phyloP scores from a whole-genome alignment of 352 stramenopile genomes.

The Pythium biforme region DNA sequence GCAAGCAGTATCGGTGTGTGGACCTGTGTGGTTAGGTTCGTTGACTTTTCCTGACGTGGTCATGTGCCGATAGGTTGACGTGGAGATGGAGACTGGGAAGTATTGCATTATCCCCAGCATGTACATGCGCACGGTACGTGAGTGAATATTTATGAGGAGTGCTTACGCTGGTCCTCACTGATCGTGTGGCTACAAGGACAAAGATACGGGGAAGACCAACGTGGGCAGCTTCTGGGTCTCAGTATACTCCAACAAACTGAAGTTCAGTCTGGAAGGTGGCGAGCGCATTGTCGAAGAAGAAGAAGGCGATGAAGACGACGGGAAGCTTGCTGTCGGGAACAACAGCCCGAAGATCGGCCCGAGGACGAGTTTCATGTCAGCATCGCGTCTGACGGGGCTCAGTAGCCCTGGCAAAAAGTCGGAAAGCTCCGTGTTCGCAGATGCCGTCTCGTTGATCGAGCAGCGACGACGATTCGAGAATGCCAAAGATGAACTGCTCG shows the following conservation, averaged over 20 bases:
- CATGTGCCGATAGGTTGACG: constrained; percentile 43
- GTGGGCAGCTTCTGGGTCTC: constrained; percentile 83
- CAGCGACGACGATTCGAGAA: constrained; percentile 65
- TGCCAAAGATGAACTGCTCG: constrained; percentile 68
- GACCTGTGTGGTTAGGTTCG: neutral
- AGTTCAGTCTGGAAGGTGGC: constrained; percentile 68
- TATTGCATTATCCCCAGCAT: constrained; percentile 87
- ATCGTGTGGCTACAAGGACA: constrained; percentile 43
- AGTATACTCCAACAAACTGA: constrained; percentile 68
- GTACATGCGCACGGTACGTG: constrained; percentile 81
- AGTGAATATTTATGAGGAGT: neutral
- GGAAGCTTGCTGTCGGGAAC: neutral
- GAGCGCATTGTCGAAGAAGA: constrained; percentile 81
- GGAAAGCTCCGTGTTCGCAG: constrained; percentile 28
- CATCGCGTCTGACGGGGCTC: neutral
- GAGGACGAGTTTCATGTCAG: constrained; percentile 17
- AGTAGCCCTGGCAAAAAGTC: constrained; percentile 35
- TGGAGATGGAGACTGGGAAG: constrained; percentile 62
- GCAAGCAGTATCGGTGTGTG: constrained; percentile 67
- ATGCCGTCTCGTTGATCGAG: constrained; percentile 38
- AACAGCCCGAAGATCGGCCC: constrained; percentile 11
- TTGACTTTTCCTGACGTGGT: neutral
- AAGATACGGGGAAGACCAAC: constrained; percentile 72
- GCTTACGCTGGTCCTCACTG: neutral
- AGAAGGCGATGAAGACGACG: constrained; percentile 50